Evolutionary conservation across 1,284 basidiomycete species (phyloP), one percentile per base, ranked within the genome.

Genomic region (Takashimella tepidaria): DNA sequence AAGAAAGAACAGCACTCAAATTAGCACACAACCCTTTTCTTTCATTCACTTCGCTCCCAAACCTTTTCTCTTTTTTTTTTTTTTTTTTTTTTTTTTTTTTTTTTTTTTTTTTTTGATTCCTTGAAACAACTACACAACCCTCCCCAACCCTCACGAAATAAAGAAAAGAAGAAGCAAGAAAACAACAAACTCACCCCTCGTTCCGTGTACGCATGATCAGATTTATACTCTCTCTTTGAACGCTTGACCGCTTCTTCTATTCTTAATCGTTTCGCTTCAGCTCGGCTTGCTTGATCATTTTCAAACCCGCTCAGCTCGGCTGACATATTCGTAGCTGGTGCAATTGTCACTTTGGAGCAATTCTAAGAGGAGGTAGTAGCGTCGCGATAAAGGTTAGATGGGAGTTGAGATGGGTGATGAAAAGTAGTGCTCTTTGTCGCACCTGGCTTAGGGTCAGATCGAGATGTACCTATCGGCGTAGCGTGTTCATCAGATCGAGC

Each of bases 171-270:
- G 31, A 16, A 8, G 8, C 31, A 37, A n/a, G n/a, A n/a, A n/a
- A 37, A 37, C 31, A 8, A 8, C 16, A 8, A 8, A 60, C 67
- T 53, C 45, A 72, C 72, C 10, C 51, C 58, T 47, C 69, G 56
- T 56, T 74, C 72, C 1, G 69, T 72, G 54, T 64, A 69, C 6
- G 67, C 72, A 57, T 74, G 68, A 31, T 72, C 64, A 3, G 64
- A 23, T 49, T 63, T 60, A 51, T 74, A 74, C 52, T 74, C 70
- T 3, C 51, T 53, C 52, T 60, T 69, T 8, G 67, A 67, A 5
- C 68, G 41, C 51, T 65, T 44, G 11, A 74, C 68, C 21, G 72
- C 72, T 4, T 61, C 65, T 37, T 63, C 68, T 27, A 74, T 74
- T 2, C 72, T 62, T 23, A 50, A 50, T 24, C 55, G 47, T 20